A percentile compares a stretch with the other conserved stretches of the same genome.
These are phyloP conservation scores for Pseudogymnoascus sp. DNA, from an alignment of 2,329 filamentous ascomycete genomes.

Conservation along the genomic window DNA sequence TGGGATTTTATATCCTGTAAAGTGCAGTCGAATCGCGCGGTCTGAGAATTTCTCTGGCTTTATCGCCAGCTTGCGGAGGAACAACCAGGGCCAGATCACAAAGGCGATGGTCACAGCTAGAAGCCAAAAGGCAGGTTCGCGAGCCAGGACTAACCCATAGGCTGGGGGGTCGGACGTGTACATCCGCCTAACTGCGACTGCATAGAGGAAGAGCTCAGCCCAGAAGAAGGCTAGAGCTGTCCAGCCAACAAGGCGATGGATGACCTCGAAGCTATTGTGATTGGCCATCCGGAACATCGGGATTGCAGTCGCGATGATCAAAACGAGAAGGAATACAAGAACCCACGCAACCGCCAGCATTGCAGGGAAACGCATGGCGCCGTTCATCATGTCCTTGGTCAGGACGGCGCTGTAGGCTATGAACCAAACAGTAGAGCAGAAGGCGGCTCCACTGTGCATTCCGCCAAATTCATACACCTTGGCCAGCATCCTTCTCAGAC, in stretches of 20 bases:
- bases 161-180: constrained; percentile 10
- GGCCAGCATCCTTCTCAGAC: constrained; percentile 39
- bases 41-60: constrained; percentile 45
- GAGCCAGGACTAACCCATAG: constrained; percentile 18
- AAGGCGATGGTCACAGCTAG: constrained; percentile 44
- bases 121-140: constrained; percentile 47
- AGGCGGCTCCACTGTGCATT: constrained; percentile 43
- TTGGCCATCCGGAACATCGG: constrained; percentile 41
- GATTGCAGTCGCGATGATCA: constrained; percentile 41
- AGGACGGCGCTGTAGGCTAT: constrained; percentile 30
- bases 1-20: constrained; percentile 36
- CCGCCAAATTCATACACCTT: constrained; percentile 48
- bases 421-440: constrained; percentile 43
- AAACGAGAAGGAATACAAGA: constrained; percentile 38
- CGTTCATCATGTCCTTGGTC: constrained; percentile 10
- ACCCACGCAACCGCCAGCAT: constrained; percentile 22
- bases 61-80: constrained; percentile 47
- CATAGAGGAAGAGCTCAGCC: constrained; percentile 37
- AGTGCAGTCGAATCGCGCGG: constrained; percentile 50
- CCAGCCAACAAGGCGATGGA: constrained; percentile 52
- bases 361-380: not conserved
- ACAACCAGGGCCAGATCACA: constrained; percentile 51
- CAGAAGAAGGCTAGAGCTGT: constrained; percentile 42
- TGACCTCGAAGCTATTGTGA: constrained; percentile 50
- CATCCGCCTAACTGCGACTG: constrained; percentile 17